These are phyloP conservation scores for Aspergillus baeticus DNA, from an alignment of 495 filamentous ascomycete species.

Conservation along the genomic window DNA sequence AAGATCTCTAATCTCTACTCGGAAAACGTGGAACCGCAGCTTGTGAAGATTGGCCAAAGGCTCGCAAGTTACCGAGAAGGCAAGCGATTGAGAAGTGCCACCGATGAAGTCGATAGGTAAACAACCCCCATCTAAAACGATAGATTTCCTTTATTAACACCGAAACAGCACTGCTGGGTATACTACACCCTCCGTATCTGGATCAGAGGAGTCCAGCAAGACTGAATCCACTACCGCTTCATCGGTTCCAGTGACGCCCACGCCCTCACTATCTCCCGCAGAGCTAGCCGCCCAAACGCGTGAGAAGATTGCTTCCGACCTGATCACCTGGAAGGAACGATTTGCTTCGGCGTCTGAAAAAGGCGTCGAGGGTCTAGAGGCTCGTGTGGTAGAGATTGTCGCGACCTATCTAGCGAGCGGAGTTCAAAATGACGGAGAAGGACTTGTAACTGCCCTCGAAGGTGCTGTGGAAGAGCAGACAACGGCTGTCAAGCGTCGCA, in stretches of 20 bases:
- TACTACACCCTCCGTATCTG: slow-evolving; percentile 23
- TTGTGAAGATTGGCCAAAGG: slow-evolving; percentile 86
- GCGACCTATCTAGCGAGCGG: slow-evolving; percentile 65
- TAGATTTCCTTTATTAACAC: slow-evolving; percentile 19
- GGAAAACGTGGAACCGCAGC: slow-evolving; percentile 91
- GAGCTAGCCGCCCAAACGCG: slow-evolving; percentile 54
- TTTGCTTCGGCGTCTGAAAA: slow-evolving; percentile 81
- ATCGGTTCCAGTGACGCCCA: slow-evolving; percentile 19
- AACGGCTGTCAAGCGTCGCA: slow-evolving; percentile 62
- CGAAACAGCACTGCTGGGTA: slow-evolving; percentile 30
- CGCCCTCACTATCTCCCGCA: slow-evolving; percentile 33
- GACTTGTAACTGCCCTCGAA: slow-evolving; percentile 67
- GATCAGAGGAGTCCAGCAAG: slow-evolving; percentile 19
- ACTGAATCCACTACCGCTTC: slow-evolving; percentile 24
- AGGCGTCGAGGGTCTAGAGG: slow-evolving; percentile 67
- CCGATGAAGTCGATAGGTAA: slow-evolving; percentile 56
- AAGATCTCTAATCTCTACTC: slow-evolving; percentile 75
- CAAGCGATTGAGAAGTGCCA: slow-evolving; percentile 55
- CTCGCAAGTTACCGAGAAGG: slow-evolving; percentile 79
- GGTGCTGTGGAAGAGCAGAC: slow-evolving; percentile 61
- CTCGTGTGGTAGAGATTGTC: slow-evolving; percentile 75
- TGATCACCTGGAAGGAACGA: slow-evolving; percentile 78
- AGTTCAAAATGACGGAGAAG: slow-evolving; percentile 63
- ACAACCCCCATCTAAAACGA: background rate
- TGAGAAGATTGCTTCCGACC: slow-evolving; percentile 72